These are phyloP conservation scores for Neurospora hispaniola DNA, from an alignment of 495 filamentous ascomycete species.

Conservation along the genomic window DNA sequence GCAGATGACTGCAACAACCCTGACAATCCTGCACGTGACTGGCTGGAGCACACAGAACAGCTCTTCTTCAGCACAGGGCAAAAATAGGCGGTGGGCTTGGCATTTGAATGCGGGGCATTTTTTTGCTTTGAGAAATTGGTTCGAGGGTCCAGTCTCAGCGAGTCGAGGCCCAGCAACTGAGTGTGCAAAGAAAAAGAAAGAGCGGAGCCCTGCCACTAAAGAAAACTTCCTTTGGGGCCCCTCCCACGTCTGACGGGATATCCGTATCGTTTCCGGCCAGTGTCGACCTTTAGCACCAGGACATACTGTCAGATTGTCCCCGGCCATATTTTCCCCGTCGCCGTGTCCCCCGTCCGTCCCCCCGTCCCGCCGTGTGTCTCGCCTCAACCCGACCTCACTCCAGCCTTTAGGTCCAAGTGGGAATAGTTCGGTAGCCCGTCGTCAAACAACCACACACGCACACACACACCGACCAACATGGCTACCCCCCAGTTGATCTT, in stretches of 20 bases:
- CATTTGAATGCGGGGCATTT: constrained; percentile 19
- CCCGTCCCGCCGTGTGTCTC: constrained; percentile 4
- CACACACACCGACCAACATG: constrained; percentile 12
- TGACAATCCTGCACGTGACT: constrained; percentile 12
- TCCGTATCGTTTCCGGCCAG: constrained; percentile 10
- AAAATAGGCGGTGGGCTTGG: constrained; percentile 15
- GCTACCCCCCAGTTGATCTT: constrained; percentile 47
- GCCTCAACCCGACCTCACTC: neutral
- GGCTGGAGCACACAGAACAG: constrained; percentile 15
- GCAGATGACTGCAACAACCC: neutral
- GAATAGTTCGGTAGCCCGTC: constrained; percentile 1
- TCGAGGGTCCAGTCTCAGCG: neutral
- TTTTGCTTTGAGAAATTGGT: constrained; percentile 10
- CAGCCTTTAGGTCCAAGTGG: neutral
- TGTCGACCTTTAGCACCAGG: constrained; percentile 2
- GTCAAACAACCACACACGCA: neutral
- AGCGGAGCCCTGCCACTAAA: constrained; percentile 9
- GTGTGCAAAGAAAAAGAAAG: constrained; percentile 11
- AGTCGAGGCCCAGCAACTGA: constrained; percentile 10
- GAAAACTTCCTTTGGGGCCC: constrained; percentile 8
- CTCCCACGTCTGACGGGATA: constrained; percentile 9
- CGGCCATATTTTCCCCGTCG: neutral
- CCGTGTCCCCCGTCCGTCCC: neutral
- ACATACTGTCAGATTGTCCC: neutral
- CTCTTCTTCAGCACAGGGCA: constrained; percentile 1